These are phyloP conservation scores for Pestalotiopsis sp. DNA, from an alignment of 2,329 filamentous ascomycete genomes.

Conservation along the genomic window DNA sequence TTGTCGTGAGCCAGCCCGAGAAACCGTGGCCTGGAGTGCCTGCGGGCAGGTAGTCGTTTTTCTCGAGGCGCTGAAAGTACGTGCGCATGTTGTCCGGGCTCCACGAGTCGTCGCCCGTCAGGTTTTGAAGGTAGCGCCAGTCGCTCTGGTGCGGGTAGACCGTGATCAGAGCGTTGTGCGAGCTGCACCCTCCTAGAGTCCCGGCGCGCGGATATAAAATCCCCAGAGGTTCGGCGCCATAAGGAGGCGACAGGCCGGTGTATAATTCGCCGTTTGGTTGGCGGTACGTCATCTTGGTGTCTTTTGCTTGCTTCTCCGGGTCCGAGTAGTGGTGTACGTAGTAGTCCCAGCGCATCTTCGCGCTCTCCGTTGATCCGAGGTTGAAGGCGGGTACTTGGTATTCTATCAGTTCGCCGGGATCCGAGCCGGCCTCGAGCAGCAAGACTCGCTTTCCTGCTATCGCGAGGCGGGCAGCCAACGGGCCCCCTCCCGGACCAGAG, in stretches of 20 bases:
- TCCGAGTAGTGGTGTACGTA: constrained; percentile 64
- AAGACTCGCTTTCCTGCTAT: constrained; percentile 53
- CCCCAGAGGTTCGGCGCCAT: constrained; percentile 25
- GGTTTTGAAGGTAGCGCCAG: constrained; percentile 40
- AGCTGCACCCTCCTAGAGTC: constrained; percentile 38
- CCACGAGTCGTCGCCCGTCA: constrained; percentile 49
- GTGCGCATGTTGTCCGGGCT: constrained; percentile 40
- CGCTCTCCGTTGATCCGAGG: constrained; percentile 24
- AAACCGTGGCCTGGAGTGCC: constrained; percentile 48
- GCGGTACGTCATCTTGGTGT: constrained; percentile 51
- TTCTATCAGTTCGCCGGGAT: constrained; percentile 15
- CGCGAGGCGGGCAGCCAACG: constrained; percentile 52
- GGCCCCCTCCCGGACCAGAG: constrained; percentile 54
- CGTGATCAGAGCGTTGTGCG: constrained; percentile 35
- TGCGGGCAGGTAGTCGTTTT: constrained; percentile 40
- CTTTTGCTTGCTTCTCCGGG: constrained; percentile 48
- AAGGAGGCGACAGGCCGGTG: constrained; percentile 27
- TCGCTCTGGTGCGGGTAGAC: constrained; percentile 43
- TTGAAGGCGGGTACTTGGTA: constrained; percentile 30
- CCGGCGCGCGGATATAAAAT: constrained; percentile 41
- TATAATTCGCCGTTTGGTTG: constrained; percentile 39
- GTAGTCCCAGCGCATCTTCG: constrained; percentile 54
- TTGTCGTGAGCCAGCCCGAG: constrained; percentile 46
- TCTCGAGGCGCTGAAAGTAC: constrained; percentile 45
- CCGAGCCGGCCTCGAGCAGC: constrained; percentile 51